Evolutionary conservation across 1,284 basidiomycete genomes (phyloP), one percentile per base, ranked within the genome.

Genomic region (Microbotryomycetes sp.): DNA sequence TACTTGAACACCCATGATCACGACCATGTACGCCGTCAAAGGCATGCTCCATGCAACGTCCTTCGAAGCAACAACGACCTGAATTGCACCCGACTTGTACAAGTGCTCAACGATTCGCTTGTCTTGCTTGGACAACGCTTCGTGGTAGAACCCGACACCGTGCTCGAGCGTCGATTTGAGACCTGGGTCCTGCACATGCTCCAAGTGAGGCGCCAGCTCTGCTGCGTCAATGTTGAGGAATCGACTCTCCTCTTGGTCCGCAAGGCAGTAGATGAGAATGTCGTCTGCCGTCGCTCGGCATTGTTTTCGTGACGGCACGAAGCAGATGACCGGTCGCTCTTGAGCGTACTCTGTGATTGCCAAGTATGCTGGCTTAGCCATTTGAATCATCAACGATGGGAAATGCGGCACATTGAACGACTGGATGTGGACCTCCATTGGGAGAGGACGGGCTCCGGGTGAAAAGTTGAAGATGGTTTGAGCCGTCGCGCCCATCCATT

Each of bases 391-490:
- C 58, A 98, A 80, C 0, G 91, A 96, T 0, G 96, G 93, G 84
- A 96, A 97, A 73, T 98, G 96, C 12, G 93, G 90, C 49, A 96
- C 90, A 50, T 84, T 86, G 81, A 97, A 98, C 51, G 87, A 92
- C 74, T 97, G 94, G 7, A 98, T 79, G 73, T 98, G 94, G 53
- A 98, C 94, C 70, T 98, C 93, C 84, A 98, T 88, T 64, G 97
- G 93, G 3, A 97, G 80, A 2, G 92, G 92, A 31, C 94, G 87
- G 22, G 94, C 91, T 71, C 89, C 88, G 0, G 93, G 93, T 0
- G 91, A 89, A 77, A 98, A 97, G 79, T 98, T 97, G 85, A 98
- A 97, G 66, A 97, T 89, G 7, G 88, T 88, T 74, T 94, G 91
- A 4, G 87, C 86, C 1, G 87, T 86, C 0, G 87, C 92, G 31